Conservation (phyloP, 1,139 yeast species). For the Diutina sp. region DNA sequence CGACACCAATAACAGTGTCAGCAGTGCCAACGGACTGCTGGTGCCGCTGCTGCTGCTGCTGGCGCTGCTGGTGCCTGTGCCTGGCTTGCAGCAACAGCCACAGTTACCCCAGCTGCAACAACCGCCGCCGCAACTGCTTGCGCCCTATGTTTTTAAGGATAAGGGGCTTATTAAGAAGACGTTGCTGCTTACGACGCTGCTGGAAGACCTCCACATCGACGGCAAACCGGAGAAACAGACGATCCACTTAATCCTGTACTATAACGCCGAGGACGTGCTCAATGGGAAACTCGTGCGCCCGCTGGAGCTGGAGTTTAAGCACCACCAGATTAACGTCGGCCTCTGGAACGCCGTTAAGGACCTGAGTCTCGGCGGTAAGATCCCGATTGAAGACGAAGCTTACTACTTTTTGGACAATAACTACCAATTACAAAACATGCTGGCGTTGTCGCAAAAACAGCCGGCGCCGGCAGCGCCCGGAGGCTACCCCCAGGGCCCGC, state of each 20-base stretch:
- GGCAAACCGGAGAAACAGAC: conserved; percentile 27
- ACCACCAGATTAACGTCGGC: conserved; percentile 40
- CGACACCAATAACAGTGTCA: neutral
- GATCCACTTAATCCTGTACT: conserved; percentile 70
- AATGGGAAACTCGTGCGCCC: conserved; percentile 49
- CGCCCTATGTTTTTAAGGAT: conserved; percentile 24
- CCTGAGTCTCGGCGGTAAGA: conserved; percentile 45
- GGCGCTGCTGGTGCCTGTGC: neutral
- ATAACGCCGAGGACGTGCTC: conserved; percentile 60
- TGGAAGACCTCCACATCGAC: conserved; percentile 22
- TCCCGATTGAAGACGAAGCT: conserved; percentile 39
- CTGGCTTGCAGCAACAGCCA: neutral
- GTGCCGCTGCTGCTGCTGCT: neutral
- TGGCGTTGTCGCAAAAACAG: neutral
- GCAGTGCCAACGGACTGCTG: neutral
- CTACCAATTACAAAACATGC: conserved; percentile 32
- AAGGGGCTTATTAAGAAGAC: conserved; percentile 79
- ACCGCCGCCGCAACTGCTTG: neutral
- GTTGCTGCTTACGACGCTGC: conserved; percentile 40
- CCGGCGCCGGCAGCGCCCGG: neutral
- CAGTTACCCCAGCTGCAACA: neutral
- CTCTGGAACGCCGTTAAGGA: conserved; percentile 51
- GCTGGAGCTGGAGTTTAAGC: conserved; percentile 37
- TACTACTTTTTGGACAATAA: conserved; percentile 36
- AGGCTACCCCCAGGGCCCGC: neutral